These are phyloP conservation scores for Cyberlindnera veronae DNA, from an alignment of 805 yeast genomes.

Conservation along the genomic window DNA sequence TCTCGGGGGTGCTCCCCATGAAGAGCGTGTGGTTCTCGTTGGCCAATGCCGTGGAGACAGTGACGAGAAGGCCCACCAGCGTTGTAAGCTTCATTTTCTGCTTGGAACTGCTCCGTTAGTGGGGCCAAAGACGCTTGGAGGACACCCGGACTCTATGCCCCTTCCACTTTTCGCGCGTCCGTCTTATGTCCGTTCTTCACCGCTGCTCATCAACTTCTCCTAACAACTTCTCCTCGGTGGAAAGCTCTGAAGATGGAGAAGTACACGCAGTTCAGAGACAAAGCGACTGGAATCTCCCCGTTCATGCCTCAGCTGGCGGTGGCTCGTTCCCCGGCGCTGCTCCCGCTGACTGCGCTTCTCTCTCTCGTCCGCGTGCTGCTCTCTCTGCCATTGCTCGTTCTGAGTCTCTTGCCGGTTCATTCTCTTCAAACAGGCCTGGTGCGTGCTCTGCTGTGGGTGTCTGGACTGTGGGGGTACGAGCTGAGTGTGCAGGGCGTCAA, in stretches of 20 bases:
- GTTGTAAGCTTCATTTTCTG: no score
- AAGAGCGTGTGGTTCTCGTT: no score
- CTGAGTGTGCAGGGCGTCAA: slow-evolving; percentile 22
- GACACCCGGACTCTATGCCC: neutral
- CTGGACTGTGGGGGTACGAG: slow-evolving; percentile 19
- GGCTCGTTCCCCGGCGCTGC: neutral
- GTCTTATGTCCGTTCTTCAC: neutral
- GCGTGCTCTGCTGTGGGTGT: slow-evolving; percentile 7
- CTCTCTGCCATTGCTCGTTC: neutral
- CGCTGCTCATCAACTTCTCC: neutral
- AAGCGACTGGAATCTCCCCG: slow-evolving; percentile 92
- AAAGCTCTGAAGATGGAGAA: slow-evolving; percentile 58
- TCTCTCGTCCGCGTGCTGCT: neutral
- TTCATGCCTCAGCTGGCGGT: slow-evolving; percentile 51
- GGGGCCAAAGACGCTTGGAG: neutral
- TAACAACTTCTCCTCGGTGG: neutral
- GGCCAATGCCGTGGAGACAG: no score
- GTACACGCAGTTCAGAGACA: slow-evolving; percentile 81
- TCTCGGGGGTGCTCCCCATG: no score
- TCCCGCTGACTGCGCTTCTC: slow-evolving; percentile 2
- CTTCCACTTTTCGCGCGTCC: neutral
- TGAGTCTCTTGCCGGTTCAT: neutral
- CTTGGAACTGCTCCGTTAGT: neutral
- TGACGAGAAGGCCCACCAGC: no score
- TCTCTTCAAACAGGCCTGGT: neutral